Conservation (phyloP, 2,329 filamentous ascomycete genomes). For the Colletotrichum aenigma region DNA sequence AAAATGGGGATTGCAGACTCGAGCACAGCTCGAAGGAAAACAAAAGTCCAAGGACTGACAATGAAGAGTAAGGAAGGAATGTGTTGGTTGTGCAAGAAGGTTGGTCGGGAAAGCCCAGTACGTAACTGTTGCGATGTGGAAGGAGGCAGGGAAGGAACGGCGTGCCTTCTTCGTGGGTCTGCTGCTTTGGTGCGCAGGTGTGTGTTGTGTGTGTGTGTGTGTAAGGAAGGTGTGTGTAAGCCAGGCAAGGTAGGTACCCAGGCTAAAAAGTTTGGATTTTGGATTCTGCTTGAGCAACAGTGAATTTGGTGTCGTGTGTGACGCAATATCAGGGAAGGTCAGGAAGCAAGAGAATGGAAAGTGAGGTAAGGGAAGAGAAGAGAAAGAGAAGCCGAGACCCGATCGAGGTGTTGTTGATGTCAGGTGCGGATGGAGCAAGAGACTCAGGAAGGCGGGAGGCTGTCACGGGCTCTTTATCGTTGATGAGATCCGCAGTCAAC, state of each 20-base stretch:
- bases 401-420: constrained; percentile 5
- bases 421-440: constrained; percentile 10
- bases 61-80: constrained; percentile 12
- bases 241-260: neutral
- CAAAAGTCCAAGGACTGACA: constrained; percentile 1
- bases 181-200: neutral
- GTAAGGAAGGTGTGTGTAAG: neutral
- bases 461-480: constrained; percentile 18
- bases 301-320: neutral
- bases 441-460: constrained; percentile 15
- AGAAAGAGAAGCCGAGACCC: neutral
- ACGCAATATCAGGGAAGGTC: constrained; percentile 9
- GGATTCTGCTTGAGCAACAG: neutral
- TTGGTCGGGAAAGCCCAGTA: constrained; percentile 9
- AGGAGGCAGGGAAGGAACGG: constrained; percentile 19
- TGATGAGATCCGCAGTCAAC: neutral
- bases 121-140: constrained; percentile 9
- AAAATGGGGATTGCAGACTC: neutral
- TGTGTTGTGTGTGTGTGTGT: neutral
- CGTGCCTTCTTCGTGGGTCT: neutral
- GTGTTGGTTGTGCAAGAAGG: constrained; percentile 13
- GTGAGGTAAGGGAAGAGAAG: neutral
- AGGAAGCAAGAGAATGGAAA: constrained; percentile 4
- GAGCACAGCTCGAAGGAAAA: constrained; percentile 1
- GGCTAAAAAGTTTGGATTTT: neutral